phyloP scores from a whole-genome alignment of 345 rosid genomes.

The Murraya paniculata region DNA sequence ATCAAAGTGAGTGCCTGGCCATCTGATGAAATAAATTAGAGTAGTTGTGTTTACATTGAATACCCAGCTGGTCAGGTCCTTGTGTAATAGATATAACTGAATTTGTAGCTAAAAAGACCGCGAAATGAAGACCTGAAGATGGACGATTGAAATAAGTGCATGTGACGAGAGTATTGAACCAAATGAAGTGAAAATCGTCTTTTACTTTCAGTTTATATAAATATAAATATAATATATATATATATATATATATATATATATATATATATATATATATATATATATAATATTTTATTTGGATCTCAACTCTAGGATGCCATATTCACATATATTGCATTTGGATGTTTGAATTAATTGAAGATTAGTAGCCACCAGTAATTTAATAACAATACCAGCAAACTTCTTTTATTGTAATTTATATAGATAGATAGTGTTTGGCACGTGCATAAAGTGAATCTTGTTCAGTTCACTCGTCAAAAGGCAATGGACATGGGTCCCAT shows the following conservation, averaged over 20 bases:
- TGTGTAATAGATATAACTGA: not conserved
- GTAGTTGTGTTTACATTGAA: not conserved
- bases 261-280: too few relatives aligned
- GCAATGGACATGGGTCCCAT: constrained; percentile 6
- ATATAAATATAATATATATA: too few relatives aligned
- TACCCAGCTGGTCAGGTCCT: not conserved
- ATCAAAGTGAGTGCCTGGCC: not conserved
- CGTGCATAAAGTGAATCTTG: not conserved
- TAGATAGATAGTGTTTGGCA: not conserved
- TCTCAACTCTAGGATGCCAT: not conserved
- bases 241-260: too few relatives aligned
- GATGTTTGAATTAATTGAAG: not conserved
- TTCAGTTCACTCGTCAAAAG: not conserved
- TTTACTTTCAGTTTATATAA: not conserved
- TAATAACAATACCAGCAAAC: not conserved
- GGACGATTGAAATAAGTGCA: not conserved
- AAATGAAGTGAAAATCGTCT: not conserved
- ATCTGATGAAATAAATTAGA: not conserved
- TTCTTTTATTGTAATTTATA: not conserved
- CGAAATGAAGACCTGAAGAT: not conserved
- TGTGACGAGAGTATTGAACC: not conserved
- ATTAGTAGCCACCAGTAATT: not conserved
- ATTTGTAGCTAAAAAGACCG: too few relatives aligned
- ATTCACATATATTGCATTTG: not conserved
- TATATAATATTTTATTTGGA: not conserved